Base-by-base conservation (phyloP, 768 basidiomycete genomes). In the Termitomyces sp. region DNA sequence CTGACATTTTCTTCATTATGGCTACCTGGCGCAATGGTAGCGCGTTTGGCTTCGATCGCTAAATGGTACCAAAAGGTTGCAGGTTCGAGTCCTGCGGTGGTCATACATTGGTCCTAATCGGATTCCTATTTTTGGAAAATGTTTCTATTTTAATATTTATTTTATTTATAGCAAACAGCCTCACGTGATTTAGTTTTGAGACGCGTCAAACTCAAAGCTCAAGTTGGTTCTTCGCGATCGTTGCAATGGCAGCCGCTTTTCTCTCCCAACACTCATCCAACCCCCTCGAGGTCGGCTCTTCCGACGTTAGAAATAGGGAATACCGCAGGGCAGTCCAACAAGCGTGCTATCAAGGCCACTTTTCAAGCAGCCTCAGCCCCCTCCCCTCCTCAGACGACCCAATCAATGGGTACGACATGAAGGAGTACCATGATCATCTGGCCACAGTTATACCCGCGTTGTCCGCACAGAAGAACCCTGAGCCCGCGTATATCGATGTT, bases 61-160 rank as follows among this genome's bases (percentile, higher is more conserved):
- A 63, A 73, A 76, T 74, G 84, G 76, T 62, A 91, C 89, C 89
- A 90, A 89, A 88, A 91, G 90, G 89, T 87, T 91, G 89, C 89
- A 91, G 89, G 90, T 91, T 91, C 89, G 88, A 91, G 88, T 89
- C 89, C 89, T 90, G 89, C 88, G 86, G 88, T 88, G 85, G 84
- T 89, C 88, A 88, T 68, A n/a, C n/a, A n/a, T n/a, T n/a, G n/a
- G n/a, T n/a, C n/a, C n/a, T n/a, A n/a, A n/a, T n/a, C n/a, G n/a
- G n/a, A n/a, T n/a, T n/a, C n/a, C n/a, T n/a, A n/a, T n/a, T 68
- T 66, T 65, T 63, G 30, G 30, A 4, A 30, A 7, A 30, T 30
- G 7, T 30, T 30, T 30, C 7, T 3, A 30, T 30, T 55, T 20
- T 37, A 8, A 16, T 37, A 27, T 44, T 36, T n/a, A 9, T 27